Percentiles rank a stretch among this genome's conserved stretches.
phyloP scores from a whole-genome alignment of 1,139 yeast genomes.

The Taphrina pruni region DNA sequence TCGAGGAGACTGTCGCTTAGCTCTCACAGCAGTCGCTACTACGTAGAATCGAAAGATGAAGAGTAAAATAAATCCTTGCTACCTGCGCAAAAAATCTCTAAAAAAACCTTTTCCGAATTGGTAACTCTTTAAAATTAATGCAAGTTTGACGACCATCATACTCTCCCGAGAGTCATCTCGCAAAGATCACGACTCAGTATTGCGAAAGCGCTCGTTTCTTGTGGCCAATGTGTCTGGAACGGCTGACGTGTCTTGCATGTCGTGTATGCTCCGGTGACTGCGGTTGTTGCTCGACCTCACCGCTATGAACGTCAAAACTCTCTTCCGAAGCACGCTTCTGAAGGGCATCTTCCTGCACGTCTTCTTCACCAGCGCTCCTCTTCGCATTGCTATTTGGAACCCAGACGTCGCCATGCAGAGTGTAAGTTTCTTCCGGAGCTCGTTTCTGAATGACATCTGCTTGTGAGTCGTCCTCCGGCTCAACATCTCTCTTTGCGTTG shows the following conservation, averaged over 20 bases:
- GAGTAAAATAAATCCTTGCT: background rate
- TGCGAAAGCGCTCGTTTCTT: constrained; percentile 7
- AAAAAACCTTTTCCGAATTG: background rate
- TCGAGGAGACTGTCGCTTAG: constrained; percentile 69
- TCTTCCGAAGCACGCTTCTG: background rate
- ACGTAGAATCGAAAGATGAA: too few relatives aligned
- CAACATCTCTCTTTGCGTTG: background rate
- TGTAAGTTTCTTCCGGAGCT: background rate
- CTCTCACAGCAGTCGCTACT: too few relatives aligned
- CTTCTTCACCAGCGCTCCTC: background rate
- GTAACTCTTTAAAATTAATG: background rate
- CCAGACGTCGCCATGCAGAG: constrained; percentile 4
- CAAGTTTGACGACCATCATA: background rate
- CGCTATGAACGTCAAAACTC: too few relatives aligned
- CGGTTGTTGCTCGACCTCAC: too few relatives aligned
- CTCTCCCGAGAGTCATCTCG: background rate
- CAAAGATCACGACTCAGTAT: background rate
- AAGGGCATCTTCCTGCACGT: background rate
- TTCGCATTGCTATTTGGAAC: background rate
- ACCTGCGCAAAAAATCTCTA: constrained; percentile 1
- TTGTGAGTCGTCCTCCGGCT: background rate
- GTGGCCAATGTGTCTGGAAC: constrained; percentile 1
- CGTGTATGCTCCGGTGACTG: background rate
- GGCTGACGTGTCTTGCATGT: constrained; percentile 6
- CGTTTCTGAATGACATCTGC: background rate